Base-by-base conservation (phyloP, 345 rosid genomes). In the Euclidium syriacum region DNA sequence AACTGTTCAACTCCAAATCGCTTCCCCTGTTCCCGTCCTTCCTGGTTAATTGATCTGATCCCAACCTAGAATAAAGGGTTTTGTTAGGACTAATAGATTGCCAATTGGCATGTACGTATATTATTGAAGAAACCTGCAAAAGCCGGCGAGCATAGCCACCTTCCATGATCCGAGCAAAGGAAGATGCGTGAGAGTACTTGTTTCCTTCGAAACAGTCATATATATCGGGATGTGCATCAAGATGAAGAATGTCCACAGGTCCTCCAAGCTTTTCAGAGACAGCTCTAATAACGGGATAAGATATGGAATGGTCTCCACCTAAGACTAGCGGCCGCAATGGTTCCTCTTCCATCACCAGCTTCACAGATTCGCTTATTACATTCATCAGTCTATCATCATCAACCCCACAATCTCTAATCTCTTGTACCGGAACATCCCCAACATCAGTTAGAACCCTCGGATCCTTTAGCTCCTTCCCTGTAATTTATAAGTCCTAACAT, bases 191-290 rank as follows among this genome's bases (percentile, higher is more conserved):
- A 11, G 99, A 94, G 76, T 84, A 90, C 34, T 76, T 83, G 34
- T 94, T 94, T 11, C 99, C 99, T 80, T 94, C 99, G 29, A 85
- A 94, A 24, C 79, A 72, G 67, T 87, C 67, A 41, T 94, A 94
- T 57, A 90, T 94, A 71, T 94, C 99, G 9, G 97, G 99, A 75
- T 94, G 99, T n/a, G 99, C 97, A 80, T 94, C 99, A 17, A 94
- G 74, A 76, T 94, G 99, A 75, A 94, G 95, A 58, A 94, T 79
- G 75, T 94, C 99, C 42, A 94, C 83, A 52, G 96, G 96, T 35
- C 99, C 97, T 20, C 96, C 97, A 57, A 94, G 90, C 82, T 87
- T 94, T 79, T 90, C 89, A 35, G 97, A 85, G 39, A 94, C 87
- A 1, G 97, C 97, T 79, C 99, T 80, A 33, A 94, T 81, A 55